Evolutionary conservation across 2,329 filamentous ascomycete genomes (phyloP), one percentile per base, ranked within the genome.

Genomic region (Dendryphion nanum): DNA sequence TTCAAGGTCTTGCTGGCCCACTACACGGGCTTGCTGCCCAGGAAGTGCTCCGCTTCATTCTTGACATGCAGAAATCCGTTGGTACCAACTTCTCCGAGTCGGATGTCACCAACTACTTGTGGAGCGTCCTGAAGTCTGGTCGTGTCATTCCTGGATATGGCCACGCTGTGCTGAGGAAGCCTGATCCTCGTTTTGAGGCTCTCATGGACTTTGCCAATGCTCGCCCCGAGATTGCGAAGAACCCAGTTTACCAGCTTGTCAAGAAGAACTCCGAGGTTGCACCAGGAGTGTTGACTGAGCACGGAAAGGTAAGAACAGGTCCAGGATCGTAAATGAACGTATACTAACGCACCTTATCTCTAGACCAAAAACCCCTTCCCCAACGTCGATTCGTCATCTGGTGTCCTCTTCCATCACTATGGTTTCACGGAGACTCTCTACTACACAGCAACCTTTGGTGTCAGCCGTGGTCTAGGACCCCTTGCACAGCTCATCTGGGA

Each of bases 401-500:
- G 93, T 48, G 90, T 97, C 5, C 78, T 98, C 33, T 97, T 98
- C 81, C 85, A 97, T 71, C 89, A 97, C 75, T 98, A 95, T 66
- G 93, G 91, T 41, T 95, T 98, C 82, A 85, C 87, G 66, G 89
- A 97, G 74, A 95, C 91, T 0, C 77, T 97, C 8, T 98, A 97
- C 76, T 98, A 97, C 74, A 84, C 81, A 13, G 81, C 80, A 7
- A 82, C 80, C 5, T 84, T 84, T 53, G 81, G 81, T 53, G 81
- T 84, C 84, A 81, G 77, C 64, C 74, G 81, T 64, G 79, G 78
- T 37, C 74, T 98, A 13, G 93, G 93, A 6, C 93, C 93, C 16
- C 76, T 98, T 33, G 89, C 89, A 30, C 93, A 98, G 70, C 77
- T 98, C 48, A 85, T 98, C 64, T 97, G 93, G 93, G 91, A 97